Conservation (phyloP, 257 asterid species). For the Lavandula angustifolia region DNA sequence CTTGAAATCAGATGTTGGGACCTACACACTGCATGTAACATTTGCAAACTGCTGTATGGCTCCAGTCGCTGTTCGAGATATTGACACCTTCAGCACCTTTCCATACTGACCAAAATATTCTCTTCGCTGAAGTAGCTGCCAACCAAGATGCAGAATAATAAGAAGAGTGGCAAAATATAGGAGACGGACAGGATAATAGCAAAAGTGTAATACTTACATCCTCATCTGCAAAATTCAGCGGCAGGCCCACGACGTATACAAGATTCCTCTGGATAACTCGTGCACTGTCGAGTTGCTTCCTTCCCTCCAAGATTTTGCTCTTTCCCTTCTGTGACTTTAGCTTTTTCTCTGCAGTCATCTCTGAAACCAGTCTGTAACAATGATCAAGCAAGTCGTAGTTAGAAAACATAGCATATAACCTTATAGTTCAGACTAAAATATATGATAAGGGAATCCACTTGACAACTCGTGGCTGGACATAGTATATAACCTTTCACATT, state of each 20-base stretch:
- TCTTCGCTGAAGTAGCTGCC: constrained; percentile 82
- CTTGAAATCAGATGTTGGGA: constrained; percentile 28
- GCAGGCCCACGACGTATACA: constrained; percentile 94
- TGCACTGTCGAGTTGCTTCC: constrained; percentile 86
- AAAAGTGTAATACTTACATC: constrained; percentile 50
- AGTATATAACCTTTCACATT: constrained; percentile 63
- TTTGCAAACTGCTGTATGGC: constrained; percentile 87
- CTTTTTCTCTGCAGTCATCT: constrained; percentile 71
- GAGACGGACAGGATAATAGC: neutral
- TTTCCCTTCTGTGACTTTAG: constrained; percentile 69
- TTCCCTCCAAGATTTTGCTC: constrained; percentile 72
- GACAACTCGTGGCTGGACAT: neutral
- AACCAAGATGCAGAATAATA: constrained; percentile 29
- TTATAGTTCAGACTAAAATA: constrained; percentile 18
- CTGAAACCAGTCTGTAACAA: constrained; percentile 67
- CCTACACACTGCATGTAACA: constrained; percentile 97
- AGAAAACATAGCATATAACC: constrained; percentile 22
- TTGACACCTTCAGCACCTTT: constrained; percentile 88
- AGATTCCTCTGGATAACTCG: constrained; percentile 95
- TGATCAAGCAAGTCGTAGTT: constrained; percentile 16
- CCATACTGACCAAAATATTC: constrained; percentile 93
- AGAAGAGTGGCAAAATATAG: constrained; percentile 14
- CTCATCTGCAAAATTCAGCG: constrained; percentile 85
- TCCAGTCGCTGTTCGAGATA: constrained; percentile 91
- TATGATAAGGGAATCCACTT: constrained; percentile 12